phyloP scores from a whole-genome alignment of 495 filamentous ascomycete species.

The Saxophila tyrrhenica region DNA sequence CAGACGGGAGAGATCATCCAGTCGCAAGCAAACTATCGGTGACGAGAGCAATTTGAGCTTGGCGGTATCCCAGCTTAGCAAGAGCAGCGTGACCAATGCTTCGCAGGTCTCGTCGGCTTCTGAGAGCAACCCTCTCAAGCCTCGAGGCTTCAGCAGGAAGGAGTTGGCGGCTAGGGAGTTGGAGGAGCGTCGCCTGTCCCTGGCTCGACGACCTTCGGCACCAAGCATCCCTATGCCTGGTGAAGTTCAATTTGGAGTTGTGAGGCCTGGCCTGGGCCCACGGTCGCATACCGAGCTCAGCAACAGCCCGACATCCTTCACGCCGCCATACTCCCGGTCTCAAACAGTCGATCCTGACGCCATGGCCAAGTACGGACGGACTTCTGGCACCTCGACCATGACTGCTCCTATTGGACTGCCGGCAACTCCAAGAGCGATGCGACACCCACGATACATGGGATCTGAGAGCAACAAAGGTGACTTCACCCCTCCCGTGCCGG shows the following conservation, averaged over 20 bases:
- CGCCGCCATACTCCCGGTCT: conserved; percentile 17
- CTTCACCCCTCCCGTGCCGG: conserved; percentile 52
- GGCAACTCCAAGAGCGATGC: conserved; percentile 77
- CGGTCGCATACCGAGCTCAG: conserved; percentile 30
- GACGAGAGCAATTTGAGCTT: conserved; percentile 1
- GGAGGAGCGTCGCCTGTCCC: conserved; percentile 72
- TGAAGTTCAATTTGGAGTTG: conserved; percentile 33
- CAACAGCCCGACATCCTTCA: conserved; percentile 25
- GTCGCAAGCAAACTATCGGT: neutral
- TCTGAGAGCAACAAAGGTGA: conserved; percentile 44
- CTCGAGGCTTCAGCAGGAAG: conserved; percentile 34
- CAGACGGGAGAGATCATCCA: conserved; percentile 4
- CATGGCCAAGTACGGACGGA: conserved; percentile 12
- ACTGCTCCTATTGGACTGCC: conserved; percentile 52
- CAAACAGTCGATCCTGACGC: conserved; percentile 21
- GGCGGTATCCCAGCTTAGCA: neutral
- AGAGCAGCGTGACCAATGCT: conserved; percentile 2
- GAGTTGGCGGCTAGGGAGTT: conserved; percentile 75
- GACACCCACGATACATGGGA: conserved; percentile 53
- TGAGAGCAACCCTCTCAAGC: neutral
- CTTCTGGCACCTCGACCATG: conserved; percentile 24
- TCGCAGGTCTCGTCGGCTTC: conserved; percentile 2
- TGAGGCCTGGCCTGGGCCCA: conserved; percentile 21
- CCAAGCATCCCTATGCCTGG: conserved; percentile 74
- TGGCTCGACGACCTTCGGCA: conserved; percentile 65